Conservation (phyloP, 2,329 filamentous ascomycete genomes). For the Aspergillus udagawae region DNA sequence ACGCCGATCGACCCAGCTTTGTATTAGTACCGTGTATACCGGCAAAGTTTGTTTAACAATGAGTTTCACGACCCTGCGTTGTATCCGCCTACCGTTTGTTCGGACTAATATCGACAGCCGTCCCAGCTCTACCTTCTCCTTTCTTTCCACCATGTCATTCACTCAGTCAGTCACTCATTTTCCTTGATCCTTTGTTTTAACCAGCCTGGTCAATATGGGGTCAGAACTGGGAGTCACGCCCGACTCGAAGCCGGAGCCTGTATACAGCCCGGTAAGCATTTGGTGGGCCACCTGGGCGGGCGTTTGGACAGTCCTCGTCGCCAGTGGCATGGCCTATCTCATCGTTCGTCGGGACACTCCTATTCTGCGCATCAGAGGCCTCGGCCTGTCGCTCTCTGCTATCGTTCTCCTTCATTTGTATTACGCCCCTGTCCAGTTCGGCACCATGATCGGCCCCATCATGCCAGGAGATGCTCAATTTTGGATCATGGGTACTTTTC, state of each 20-base stretch:
- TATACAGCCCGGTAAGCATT: constrained; percentile 21
- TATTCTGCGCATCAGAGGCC: constrained; percentile 36
- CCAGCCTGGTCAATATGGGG: constrained; percentile 18
- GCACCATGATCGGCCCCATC: constrained; percentile 30
- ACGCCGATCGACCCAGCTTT: background rate
- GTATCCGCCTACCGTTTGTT: background rate
- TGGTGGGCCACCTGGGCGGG: constrained; percentile 27
- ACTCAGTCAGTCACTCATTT: background rate
- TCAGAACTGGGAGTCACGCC: constrained; percentile 27
- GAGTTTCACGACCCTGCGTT: background rate
- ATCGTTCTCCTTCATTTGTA: constrained; percentile 39
- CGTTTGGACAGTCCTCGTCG: constrained; percentile 32
- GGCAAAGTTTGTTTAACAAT: background rate
- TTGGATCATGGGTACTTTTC: constrained; percentile 64
- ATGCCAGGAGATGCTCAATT: constrained; percentile 55
- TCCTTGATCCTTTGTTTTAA: background rate
- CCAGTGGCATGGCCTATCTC: constrained; percentile 29
- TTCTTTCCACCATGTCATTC: background rate
- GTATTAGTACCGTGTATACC: background rate
- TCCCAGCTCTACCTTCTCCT: background rate
- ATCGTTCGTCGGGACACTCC: constrained; percentile 30
- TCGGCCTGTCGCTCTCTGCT: constrained; percentile 33
- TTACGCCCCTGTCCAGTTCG: constrained; percentile 32
- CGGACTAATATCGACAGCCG: background rate
- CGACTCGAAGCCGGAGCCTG: constrained; percentile 20